phyloP scores from a whole-genome alignment of 306 rosid species.

The Albizia julibrissin region DNA sequence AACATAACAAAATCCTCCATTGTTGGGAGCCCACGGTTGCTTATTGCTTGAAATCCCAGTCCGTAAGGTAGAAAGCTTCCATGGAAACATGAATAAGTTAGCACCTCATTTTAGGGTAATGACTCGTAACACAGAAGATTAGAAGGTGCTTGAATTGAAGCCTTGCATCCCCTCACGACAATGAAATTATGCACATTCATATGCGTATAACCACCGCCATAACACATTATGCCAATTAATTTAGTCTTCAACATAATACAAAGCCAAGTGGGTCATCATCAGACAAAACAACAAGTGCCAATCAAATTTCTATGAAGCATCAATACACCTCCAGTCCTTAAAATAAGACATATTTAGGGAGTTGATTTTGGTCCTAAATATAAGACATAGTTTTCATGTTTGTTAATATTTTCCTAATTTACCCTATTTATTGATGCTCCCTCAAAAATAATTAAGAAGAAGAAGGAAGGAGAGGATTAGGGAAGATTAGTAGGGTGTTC shows the following conservation, averaged over 20 bases:
- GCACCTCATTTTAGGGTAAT: neutral
- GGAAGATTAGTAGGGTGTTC: no score
- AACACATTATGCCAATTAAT: neutral
- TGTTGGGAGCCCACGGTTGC: neutral
- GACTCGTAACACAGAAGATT: neutral
- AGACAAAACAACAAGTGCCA: neutral
- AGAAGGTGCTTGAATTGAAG: constrained; percentile 3
- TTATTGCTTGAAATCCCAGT: neutral
- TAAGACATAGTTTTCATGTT: no score
- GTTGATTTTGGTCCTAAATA: no score
- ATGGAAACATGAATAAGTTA: neutral
- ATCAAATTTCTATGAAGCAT: constrained; percentile 2
- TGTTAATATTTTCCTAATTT: no score
- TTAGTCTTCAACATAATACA: neutral
- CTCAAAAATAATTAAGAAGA: no score
- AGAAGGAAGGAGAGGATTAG: no score
- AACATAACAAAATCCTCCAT: neutral
- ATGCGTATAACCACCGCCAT: neutral
- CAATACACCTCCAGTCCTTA: neutral
- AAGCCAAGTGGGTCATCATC: neutral
- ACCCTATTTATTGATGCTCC: no score
- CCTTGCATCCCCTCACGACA: neutral
- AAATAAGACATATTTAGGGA: no score
- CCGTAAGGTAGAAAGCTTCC: neutral
- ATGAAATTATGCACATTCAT: neutral